These are phyloP conservation scores for Sporothrix brunneoviolacea DNA, from an alignment of 2,329 filamentous ascomycete genomes.

Conservation along the genomic window DNA sequence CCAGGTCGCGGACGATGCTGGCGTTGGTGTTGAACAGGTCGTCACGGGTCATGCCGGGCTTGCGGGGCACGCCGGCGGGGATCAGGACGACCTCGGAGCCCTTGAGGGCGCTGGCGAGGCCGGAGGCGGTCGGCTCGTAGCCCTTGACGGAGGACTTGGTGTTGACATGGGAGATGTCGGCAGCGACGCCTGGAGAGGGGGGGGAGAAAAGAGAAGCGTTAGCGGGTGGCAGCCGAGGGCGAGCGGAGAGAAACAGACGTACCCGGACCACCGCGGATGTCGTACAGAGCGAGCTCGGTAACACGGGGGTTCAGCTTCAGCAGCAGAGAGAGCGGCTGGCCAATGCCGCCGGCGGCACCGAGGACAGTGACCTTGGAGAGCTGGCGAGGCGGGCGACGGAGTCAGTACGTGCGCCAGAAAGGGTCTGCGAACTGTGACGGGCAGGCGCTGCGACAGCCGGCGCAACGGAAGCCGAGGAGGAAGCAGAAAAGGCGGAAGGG, in stretches of 20 bases:
- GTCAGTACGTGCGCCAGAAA: not conserved
- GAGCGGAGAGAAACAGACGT: slow-evolving; percentile 33
- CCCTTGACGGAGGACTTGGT: slow-evolving; percentile 93
- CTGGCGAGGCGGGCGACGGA: slow-evolving; percentile 38
- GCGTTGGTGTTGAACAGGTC: slow-evolving; percentile 99
- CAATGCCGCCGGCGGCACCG: slow-evolving; percentile 95
- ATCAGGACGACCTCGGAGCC: slow-evolving; percentile 92
- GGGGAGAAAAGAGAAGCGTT: not conserved
- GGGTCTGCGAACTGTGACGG: not conserved
- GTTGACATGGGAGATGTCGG: slow-evolving; percentile 98
- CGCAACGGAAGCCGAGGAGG: slow-evolving; percentile 7
- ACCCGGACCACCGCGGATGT: slow-evolving; percentile 93
- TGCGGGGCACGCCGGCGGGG: slow-evolving; percentile 95
- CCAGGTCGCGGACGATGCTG: slow-evolving; percentile 96
- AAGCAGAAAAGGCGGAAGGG: slow-evolving; percentile 6
- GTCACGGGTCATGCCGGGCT: slow-evolving; percentile 99
- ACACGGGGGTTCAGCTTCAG: slow-evolving; percentile 98
- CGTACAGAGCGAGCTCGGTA: slow-evolving; percentile 90
- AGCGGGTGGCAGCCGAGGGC: not conserved
- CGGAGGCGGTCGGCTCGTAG: slow-evolving; percentile 70
- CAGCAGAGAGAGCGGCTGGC: slow-evolving; percentile 93
- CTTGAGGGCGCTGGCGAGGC: slow-evolving; percentile 73
- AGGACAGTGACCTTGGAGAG: slow-evolving; percentile 96
- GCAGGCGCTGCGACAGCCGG: not conserved
- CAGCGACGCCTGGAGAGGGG: slow-evolving; percentile 70